These are phyloP conservation scores for Mucor racemosus DNA, from an alignment of 371 early-diverging fungal species.

Conservation along the genomic window DNA sequence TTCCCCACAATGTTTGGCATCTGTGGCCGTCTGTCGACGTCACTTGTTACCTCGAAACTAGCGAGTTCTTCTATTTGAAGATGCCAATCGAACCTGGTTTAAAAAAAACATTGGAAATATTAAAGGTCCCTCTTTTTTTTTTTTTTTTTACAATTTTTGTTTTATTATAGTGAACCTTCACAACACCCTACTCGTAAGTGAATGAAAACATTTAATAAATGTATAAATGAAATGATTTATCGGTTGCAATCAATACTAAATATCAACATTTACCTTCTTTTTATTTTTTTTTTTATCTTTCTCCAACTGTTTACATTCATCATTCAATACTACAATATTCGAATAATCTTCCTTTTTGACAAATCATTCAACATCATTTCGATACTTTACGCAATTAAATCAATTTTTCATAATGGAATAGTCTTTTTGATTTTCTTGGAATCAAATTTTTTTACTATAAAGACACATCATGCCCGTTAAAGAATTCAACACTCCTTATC, in stretches of 20 bases:
- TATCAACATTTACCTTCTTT: not conserved
- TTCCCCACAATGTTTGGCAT: not conserved
- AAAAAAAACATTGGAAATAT: slow-evolving; percentile 11
- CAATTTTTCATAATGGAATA: not conserved
- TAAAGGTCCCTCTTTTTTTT: not conserved
- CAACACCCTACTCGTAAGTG: slow-evolving; percentile 26
- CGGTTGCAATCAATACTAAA: not conserved
- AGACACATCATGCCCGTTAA: slow-evolving; percentile 45
- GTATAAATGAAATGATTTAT: not conserved
- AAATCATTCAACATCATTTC: not conserved
- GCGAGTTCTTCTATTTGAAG: not conserved
- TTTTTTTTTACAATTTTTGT: slow-evolving; percentile 3
- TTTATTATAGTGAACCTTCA: slow-evolving; percentile 17
- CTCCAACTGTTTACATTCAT: not conserved
- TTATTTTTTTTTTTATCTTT: not conserved
- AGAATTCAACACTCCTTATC: slow-evolving; percentile 60
- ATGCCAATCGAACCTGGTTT: slow-evolving; percentile 8
- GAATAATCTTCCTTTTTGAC: not conserved
- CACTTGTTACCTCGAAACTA: slow-evolving; percentile 1
- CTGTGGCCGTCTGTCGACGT: not conserved
- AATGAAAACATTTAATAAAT: not conserved
- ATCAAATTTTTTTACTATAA: not conserved
- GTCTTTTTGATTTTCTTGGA: not conserved
- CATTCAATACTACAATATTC: not conserved
- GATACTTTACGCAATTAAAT: not conserved